A percentile compares a stretch with the other conserved stretches of the same genome.
These are phyloP conservation scores for Coix lacrymajobi DNA, from an alignment of 176 grass and related monocot species.

Conservation along the genomic window DNA sequence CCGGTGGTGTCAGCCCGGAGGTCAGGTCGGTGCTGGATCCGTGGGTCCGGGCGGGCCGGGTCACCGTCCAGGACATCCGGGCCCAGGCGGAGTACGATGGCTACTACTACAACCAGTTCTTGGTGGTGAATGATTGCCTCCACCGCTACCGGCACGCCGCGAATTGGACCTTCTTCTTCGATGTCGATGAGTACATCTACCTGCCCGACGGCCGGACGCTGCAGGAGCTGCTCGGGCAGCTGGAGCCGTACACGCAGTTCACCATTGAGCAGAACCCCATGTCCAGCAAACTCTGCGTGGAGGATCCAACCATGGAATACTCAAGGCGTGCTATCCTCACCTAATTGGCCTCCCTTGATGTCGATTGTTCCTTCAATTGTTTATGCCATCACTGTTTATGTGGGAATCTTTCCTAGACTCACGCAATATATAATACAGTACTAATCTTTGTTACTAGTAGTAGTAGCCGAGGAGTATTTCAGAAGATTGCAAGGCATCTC, in stretches of 20 bases:
- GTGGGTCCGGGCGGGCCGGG: conserved; percentile 54
- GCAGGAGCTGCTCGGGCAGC: conserved; percentile 39
- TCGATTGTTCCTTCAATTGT: conserved; percentile 14
- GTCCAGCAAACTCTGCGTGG: conserved; percentile 71
- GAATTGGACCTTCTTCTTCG: conserved; percentile 96
- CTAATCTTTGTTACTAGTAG: neutral
- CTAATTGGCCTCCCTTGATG: neutral
- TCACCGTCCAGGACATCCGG: conserved; percentile 67
- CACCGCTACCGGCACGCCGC: conserved; percentile 68
- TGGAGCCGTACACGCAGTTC: conserved; percentile 68
- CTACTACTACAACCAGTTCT: conserved; percentile 90
- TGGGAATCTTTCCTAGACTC: conserved; percentile 26
- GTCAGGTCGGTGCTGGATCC: conserved; percentile 66
- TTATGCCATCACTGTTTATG: conserved; percentile 17
- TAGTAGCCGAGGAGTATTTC: neutral
- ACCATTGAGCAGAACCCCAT: conserved; percentile 93
- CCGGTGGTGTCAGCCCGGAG: conserved; percentile 58
- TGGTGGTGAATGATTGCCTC: conserved; percentile 89
- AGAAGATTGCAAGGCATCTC: neutral
- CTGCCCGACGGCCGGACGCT: conserved; percentile 41
- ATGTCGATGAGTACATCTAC: conserved; percentile 82
- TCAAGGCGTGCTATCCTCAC: conserved; percentile 45
- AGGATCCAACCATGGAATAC: conserved; percentile 45
- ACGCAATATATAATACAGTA: neutral
- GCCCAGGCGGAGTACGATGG: conserved; percentile 74